Conservation (phyloP, 768 basidiomycete genomes). For the Peribolospora kevripleyi region DNA sequence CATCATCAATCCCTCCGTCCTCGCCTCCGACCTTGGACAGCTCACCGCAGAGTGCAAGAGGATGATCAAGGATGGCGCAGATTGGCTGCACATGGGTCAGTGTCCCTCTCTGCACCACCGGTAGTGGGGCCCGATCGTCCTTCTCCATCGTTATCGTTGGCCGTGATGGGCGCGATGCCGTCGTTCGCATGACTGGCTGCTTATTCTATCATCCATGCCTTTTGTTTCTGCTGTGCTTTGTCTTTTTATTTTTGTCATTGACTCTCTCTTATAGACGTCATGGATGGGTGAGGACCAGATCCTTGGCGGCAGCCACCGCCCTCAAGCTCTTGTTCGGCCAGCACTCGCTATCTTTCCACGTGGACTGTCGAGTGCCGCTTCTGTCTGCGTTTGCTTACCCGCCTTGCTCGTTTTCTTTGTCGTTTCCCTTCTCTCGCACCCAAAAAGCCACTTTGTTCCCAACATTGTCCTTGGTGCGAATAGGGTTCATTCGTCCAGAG, state of each 20-base stretch:
- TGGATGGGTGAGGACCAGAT: slow-evolving; percentile 54
- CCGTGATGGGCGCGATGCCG: no score
- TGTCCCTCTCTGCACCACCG: background rate
- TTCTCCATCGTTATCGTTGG: no score
- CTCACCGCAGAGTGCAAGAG: slow-evolving; percentile 83
- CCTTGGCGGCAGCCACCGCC: no score
- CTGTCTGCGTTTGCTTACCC: slow-evolving; percentile 3
- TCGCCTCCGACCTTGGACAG: slow-evolving; percentile 90
- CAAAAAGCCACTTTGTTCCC: slow-evolving; percentile 71
- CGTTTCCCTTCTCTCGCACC: background rate
- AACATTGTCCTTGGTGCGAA: slow-evolving; percentile 85
- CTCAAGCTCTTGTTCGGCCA: no score
- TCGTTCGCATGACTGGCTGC: no score
- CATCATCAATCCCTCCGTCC: slow-evolving; percentile 89
- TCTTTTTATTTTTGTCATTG: background rate
- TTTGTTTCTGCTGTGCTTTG: background rate
- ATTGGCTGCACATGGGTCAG: slow-evolving; percentile 94
- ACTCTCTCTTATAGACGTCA: slow-evolving; percentile 39
- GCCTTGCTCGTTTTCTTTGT: slow-evolving; percentile 1
- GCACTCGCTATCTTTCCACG: no score
- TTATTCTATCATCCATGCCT: no score
- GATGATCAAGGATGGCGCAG: slow-evolving; percentile 80
- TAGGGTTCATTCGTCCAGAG: background rate
- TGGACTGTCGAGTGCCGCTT: background rate
- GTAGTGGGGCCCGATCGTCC: background rate